phyloP scores from a whole-genome alignment of 768 basidiomycete species.

The Cyclocybe aegerita region DNA sequence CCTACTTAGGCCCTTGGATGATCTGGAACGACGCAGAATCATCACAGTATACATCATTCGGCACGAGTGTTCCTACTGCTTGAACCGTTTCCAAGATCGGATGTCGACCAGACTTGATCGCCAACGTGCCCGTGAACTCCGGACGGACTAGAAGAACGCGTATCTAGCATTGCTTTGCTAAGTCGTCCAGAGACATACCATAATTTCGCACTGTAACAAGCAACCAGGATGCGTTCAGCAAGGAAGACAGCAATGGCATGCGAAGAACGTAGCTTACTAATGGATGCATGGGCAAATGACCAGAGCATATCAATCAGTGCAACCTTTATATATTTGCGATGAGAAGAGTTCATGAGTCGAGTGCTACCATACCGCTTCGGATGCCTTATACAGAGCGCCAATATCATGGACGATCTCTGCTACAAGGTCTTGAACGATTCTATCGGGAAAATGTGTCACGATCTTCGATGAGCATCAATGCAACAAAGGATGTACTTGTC shows the following conservation, averaged over 20 bases:
- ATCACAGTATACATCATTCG: constrained; percentile 91
- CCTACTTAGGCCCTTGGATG: constrained; percentile 87
- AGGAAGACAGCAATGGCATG: background rate
- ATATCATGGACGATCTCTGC: constrained; percentile 67
- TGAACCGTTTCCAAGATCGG: constrained; percentile 81
- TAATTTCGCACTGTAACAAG: constrained; percentile 43
- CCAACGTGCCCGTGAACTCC: constrained; percentile 87
- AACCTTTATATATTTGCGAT: constrained; percentile 36
- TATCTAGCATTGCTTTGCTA: background rate
- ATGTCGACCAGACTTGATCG: constrained; percentile 87
- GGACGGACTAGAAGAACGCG: constrained; percentile 63
- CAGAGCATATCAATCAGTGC: constrained; percentile 89
- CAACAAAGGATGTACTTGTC: constrained; percentile 49
- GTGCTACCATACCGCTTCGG: constrained; percentile 66
- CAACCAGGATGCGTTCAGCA: background rate
- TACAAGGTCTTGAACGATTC: constrained; percentile 80
- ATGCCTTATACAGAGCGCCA: constrained; percentile 84
- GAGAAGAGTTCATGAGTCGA: background rate
- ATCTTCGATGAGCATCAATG: background rate
- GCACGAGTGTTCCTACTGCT: constrained; percentile 66
- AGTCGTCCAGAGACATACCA: constrained; percentile 23
- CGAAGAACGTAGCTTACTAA: constrained; percentile 48
- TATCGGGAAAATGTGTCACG: constrained; percentile 23
- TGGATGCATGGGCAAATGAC: constrained; percentile 83
- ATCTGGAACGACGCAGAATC: constrained; percentile 86